Evolutionary conservation across 805 yeast genomes (phyloP).

Genomic region (Komagataella kurtzmanii): DNA sequence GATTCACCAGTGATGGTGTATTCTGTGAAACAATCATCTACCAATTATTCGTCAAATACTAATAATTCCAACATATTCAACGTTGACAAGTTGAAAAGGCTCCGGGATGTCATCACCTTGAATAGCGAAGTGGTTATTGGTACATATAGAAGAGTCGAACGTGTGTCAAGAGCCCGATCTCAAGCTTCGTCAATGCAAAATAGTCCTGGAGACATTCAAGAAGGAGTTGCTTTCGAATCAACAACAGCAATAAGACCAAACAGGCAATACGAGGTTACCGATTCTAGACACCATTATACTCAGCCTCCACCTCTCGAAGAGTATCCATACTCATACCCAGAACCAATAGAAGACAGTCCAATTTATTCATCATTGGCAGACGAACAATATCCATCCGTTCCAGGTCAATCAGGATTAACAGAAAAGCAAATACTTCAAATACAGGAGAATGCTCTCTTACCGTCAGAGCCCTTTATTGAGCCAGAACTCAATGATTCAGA

Average conservation of each 20-base stretch:
- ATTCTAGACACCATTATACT: neutral
- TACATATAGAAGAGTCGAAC: constrained; percentile 39
- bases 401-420: constrained; percentile 2
- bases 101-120: constrained; percentile 68
- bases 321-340: neutral
- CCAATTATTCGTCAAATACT: constrained; percentile 2
- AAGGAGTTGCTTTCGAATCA: constrained; percentile 5
- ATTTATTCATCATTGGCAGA: neutral
- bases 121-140: constrained; percentile 76
- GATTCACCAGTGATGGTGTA: neutral
- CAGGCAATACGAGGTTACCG: neutral
- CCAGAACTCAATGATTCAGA: neutral
- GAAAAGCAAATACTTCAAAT: constrained; percentile 36
- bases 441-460: constrained; percentile 46
- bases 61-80: constrained; percentile 35
- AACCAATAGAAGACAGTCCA: neutral
- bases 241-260: constrained; percentile 5
- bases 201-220: constrained; percentile 4
- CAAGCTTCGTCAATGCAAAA: neutral
- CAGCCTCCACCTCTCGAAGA: neutral
- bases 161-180: constrained; percentile 11
- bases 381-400: neutral
- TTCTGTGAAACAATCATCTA: constrained; percentile 1
- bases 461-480: constrained; percentile 33
- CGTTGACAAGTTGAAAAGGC: constrained; percentile 65